A percentile compares a stretch with the other conserved stretches of the same genome.
Conservation (phyloP, 2,329 filamentous ascomycete genomes). For the Didymella lethalis region DNA sequence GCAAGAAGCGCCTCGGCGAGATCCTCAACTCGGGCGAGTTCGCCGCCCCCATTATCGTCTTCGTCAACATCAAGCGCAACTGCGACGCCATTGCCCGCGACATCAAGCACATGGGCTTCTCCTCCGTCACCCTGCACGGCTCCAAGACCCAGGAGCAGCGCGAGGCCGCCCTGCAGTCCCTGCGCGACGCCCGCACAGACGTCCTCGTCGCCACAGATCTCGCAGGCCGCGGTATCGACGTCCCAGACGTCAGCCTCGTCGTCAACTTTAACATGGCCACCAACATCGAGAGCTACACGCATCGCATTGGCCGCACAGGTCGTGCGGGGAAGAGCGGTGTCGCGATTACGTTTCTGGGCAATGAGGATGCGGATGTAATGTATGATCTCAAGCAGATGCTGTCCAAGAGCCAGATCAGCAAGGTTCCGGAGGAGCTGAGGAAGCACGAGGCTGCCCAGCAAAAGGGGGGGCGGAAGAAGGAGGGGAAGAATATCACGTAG, state of each 20-base stretch:
- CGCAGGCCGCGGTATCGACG: constrained; percentile 96
- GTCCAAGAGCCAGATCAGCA: constrained; percentile 84
- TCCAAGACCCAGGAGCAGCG: constrained; percentile 98
- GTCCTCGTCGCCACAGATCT: constrained; percentile 96
- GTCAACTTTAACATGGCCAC: constrained; percentile 99
- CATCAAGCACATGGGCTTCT: constrained; percentile 93
- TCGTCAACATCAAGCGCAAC: constrained; percentile 99
- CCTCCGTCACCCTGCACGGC: constrained; percentile 88
- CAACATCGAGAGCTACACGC: constrained; percentile 93
- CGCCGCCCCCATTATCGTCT: constrained; percentile 92
- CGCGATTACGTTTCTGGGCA: constrained; percentile 92
- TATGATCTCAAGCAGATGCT: constrained; percentile 98
- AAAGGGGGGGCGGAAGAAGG: constrained; percentile 61
- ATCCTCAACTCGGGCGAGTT: constrained; percentile 84
- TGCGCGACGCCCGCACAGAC: constrained; percentile 80
- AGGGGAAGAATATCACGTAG: constrained; percentile 15
- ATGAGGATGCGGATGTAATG: constrained; percentile 87
- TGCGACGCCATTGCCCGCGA: constrained; percentile 94
- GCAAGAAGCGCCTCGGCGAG: constrained; percentile 94
- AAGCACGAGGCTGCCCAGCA: constrained; percentile 93
- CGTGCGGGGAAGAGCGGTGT: constrained; percentile 97
- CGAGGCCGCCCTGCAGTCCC: constrained; percentile 86
- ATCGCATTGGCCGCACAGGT: constrained; percentile 95
- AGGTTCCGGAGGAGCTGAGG: constrained; percentile 88
- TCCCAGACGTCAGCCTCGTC: constrained; percentile 90